phyloP scores from a whole-genome alignment of 2,329 filamentous ascomycete genomes.

The Beauveria brongniartii region DNA sequence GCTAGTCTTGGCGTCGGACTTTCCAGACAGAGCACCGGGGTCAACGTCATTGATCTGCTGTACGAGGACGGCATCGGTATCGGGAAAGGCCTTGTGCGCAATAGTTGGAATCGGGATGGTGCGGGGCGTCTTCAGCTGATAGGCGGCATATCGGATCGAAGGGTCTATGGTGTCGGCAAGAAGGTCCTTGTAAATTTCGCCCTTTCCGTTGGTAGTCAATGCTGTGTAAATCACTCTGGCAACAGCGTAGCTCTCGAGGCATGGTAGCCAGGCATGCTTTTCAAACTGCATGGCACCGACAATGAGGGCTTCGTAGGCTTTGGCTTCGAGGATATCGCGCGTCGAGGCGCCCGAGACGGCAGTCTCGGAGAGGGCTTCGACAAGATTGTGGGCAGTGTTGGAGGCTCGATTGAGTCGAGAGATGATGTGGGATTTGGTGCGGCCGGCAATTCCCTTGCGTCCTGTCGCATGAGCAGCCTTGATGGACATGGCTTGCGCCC shows the following conservation, averaged over 20 bases:
- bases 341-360: conserved; percentile 56
- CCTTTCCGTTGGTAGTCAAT: conserved; percentile 50
- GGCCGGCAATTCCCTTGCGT: conserved; percentile 68
- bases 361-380: conserved; percentile 55
- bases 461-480: conserved; percentile 76
- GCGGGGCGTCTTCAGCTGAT: conserved; percentile 80
- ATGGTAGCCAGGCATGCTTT: conserved; percentile 76
- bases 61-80: conserved; percentile 53
- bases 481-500: conserved; percentile 94
- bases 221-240: conserved; percentile 77
- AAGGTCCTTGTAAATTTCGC: conserved; percentile 78
- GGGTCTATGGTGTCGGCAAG: conserved; percentile 82
- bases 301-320: conserved; percentile 72
- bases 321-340: conserved; percentile 73
- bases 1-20: conserved; percentile 40
- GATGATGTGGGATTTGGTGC: conserved; percentile 78
- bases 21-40: conserved; percentile 31
- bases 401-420: conserved; percentile 78
- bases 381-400: conserved; percentile 59
- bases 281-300: conserved; percentile 75
- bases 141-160: conserved; percentile 88
- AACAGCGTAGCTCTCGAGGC: conserved; percentile 66
- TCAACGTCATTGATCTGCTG: conserved; percentile 64
- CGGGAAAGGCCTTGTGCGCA: conserved; percentile 69
- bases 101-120: conserved; percentile 75